Evolutionary conservation across 208 protist species (phyloP).

Genomic region (Leishmania guyanensis): DNA sequence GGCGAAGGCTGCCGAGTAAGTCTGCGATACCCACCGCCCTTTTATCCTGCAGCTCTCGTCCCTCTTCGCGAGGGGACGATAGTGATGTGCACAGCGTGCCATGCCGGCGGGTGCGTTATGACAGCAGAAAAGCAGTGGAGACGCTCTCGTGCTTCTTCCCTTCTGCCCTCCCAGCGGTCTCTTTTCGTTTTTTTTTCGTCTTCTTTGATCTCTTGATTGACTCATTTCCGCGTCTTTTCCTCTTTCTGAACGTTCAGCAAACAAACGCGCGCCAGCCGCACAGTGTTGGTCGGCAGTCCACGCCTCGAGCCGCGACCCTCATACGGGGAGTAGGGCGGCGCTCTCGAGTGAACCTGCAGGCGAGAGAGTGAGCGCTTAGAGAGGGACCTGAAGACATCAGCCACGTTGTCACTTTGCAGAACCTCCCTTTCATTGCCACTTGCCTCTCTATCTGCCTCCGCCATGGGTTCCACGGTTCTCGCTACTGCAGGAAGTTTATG

Average conservation of each 20-base stretch:
- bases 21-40: not conserved
- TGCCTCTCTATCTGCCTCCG: not conserved
- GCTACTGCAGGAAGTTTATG: not conserved
- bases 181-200: constrained; percentile 17
- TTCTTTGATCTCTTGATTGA: constrained; percentile 3
- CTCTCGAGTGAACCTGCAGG: not conserved
- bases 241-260: not conserved
- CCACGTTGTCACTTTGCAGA: not conserved
- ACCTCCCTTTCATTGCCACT: not conserved
- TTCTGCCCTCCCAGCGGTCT: constrained; percentile 22
- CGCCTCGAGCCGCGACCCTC: no score
- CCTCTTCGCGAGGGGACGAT: not conserved
- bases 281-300: no score
- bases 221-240: not conserved
- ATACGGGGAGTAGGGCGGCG: not conserved
- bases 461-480: not conserved
- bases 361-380: not conserved
- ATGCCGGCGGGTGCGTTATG: not conserved
- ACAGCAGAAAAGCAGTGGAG: not conserved
- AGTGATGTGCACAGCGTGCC: constrained; percentile 8
- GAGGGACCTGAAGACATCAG: not conserved
- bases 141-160: not conserved
- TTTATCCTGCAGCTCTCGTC: not conserved
- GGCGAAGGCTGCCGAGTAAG: constrained; percentile 38
- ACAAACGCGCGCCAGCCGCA: not conserved